Base-by-base conservation (phyloP, 139 green algal genomes). In the Coelastrella sp. region DNA sequence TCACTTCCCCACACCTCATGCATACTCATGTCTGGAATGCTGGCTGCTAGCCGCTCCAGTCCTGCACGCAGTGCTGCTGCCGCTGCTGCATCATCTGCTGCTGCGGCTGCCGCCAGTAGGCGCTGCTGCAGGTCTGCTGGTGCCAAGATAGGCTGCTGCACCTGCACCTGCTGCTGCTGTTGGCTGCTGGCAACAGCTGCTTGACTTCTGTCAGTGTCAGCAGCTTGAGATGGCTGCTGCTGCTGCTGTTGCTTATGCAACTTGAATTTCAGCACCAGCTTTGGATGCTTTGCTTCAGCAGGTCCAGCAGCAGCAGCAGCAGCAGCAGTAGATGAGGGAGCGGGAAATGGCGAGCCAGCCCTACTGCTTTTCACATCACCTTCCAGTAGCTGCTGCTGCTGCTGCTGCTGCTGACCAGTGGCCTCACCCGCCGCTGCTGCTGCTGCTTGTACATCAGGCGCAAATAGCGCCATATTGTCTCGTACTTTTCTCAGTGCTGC, bases 1-100 rank as follows among this genome's bases (percentile, higher is more conserved):
- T 78, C 58, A 6, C 70, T 89, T 60, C 91, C 92, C 92, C 92
- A 94, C 58, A 93, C 93, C 7, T 78, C 22, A 0, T 80, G 59
- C 25, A 94, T 89, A 7, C 81, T 85, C 20, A 82, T 68, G 4
- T 84, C 72, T 19, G 91, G 91, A 4, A 94, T 78, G 7, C 60
- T 72, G 27, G 63, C 59, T 9, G 92, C 79, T 20, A 93, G 20
- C 15, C 60, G 19, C 11, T 89, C 66, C 22, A 94, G 74, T 20
- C 92, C 85, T 4, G 59, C 20, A 4, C 91, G 88, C n/a, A 94
- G 35, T 24, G 70, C 89, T 6, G 84, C 76, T 24, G 91, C 89
- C 59, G 90, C 92, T 27, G 75, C 72, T 6, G 87, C 57, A 7
- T 78, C 66, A 19, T 75, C 84, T 8, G n/a, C 66, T 20, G 89